Base-by-base conservation (phyloP, 257 asterid genomes). In the Handroanthus guayacan region DNA sequence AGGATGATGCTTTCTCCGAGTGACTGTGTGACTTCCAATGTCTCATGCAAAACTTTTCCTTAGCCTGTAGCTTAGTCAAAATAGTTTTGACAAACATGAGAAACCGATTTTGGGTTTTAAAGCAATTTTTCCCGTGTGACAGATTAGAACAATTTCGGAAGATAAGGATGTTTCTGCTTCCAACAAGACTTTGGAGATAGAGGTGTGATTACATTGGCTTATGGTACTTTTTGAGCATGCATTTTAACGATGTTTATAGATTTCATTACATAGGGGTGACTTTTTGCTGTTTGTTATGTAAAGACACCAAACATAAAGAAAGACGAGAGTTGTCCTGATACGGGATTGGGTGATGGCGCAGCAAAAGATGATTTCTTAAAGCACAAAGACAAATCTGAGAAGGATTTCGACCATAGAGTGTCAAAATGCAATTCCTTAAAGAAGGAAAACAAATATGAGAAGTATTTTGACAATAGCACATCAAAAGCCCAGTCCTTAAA, bases 151-250 rank as follows among this genome's bases (percentile, higher is more conserved):
- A 57, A 18, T 77, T 66, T 34, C 25, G 4, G 60, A 74, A 39
- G 82, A 72, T 36, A 25, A 25, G 31, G 79, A 17, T 47, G 54
- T 69, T 76, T 39, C 81, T 48, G 48, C 34, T 78, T 67, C 83
- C 57, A 3, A n/a, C 34, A 37, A 34, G 69, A 61, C 72, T 68
- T 61, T 17, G 48, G 86, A 81, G 44, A 56, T 67, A 31, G 84
- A 84, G 90, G 94, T 85, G 38, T 6, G 77, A 36, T 66, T 80
- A 18, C 71, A 12, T 73, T 71, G 39, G 16, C 43, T 71, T 56
- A 14, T 55, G 20, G n/a, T 39, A 52, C 25, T 6, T 67, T 43
- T 45, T 71, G 31, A 54, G 12, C 56, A n/a, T 67, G 65, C 74
- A 51, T 45, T 52, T 74, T 5, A 45, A 51, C 54, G 69, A 72